Base-by-base conservation (phyloP, 1,284 basidiomycete species). In the Ceratobasidium sp. region DNA sequence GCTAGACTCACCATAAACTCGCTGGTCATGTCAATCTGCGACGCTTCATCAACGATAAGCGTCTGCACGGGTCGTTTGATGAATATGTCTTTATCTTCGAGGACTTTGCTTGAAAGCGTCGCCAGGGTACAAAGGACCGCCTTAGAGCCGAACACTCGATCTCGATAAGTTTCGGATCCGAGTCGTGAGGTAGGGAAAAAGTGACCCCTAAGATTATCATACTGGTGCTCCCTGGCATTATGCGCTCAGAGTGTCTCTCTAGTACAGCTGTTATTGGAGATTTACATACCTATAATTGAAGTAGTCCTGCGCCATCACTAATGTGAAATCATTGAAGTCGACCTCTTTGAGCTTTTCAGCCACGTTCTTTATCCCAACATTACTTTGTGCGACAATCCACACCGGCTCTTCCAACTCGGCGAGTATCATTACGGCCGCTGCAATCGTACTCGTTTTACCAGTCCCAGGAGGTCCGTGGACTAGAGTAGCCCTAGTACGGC, bases 351-450 rank as follows among this genome's bases (percentile, higher is more conserved):
- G 84, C 82, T 90, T 91, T 82, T 91, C 89, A 61, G 90, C 91
- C 83, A 92, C 91, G 81, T 91, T 92, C 84, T 91, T 92, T 38
- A 92, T 90, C n/a, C 90, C 90, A 54, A 90, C 87, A 81, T 91
- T 91, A 0, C 88, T 91, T 71, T 94, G 91, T 5, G 93, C 92
- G 75, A 92, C 85, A 9, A 94, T 86, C 92, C 92, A 94, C 10
- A 93, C 88, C 1, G 90, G 90, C 79, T 80, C 80, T 17, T 86
- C 84, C 48, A 87, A 85, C 64, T 85, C 80, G 23, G 83, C 80
- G 33, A 85, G 80, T 65, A 84, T 86, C 1, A 85, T 82, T 5
- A 92, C 91, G 85, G 84, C 90, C 15, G 89, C 86, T 3, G 91
- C 90, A 81, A 93, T 92, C 1, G 91, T 90, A 44, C 89, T 89